phyloP scores from a whole-genome alignment of 2,329 filamentous ascomycete species.

The Helotiales sp. region DNA sequence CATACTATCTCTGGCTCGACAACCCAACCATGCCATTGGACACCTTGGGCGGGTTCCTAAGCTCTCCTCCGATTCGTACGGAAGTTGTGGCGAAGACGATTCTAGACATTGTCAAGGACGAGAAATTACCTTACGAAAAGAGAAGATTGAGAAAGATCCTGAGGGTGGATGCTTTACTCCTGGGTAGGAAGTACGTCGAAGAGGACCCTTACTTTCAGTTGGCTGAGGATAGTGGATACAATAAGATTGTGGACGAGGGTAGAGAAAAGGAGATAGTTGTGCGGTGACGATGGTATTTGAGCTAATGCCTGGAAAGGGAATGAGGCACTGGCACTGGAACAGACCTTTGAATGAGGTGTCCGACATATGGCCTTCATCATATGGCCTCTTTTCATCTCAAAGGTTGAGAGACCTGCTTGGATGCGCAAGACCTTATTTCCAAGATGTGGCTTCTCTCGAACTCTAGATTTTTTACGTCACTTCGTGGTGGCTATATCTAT shows the following conservation, averaged over 20 bases:
- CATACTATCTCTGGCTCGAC: conserved; percentile 65
- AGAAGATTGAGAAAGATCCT: conserved; percentile 47
- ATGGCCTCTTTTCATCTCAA: too few relatives aligned
- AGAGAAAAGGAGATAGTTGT: not conserved
- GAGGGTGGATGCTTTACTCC: not conserved
- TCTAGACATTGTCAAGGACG: conserved; percentile 51
- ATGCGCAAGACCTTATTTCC: too few relatives aligned
- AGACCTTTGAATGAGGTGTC: too few relatives aligned
- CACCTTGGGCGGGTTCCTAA: conserved; percentile 54
- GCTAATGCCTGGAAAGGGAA: too few relatives aligned
- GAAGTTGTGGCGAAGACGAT: conserved; percentile 61
- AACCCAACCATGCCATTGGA: conserved; percentile 49
- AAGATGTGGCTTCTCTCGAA: too few relatives aligned
- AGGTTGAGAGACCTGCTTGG: too few relatives aligned
- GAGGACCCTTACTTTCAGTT: not conserved
- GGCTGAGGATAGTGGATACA: conserved; percentile 1
- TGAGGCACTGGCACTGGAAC: too few relatives aligned
- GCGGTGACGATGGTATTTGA: not conserved
- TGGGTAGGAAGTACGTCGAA: conserved; percentile 1
- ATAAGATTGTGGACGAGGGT: not conserved
- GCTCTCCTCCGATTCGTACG: conserved; percentile 58
- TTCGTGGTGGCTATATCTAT: too few relatives aligned
- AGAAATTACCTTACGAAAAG: conserved; percentile 51
- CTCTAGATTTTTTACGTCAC: too few relatives aligned
- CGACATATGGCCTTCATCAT: too few relatives aligned